These are phyloP conservation scores for Podaxis carcinomalis DNA, from an alignment of 768 basidiomycete species.

Conservation along the genomic window DNA sequence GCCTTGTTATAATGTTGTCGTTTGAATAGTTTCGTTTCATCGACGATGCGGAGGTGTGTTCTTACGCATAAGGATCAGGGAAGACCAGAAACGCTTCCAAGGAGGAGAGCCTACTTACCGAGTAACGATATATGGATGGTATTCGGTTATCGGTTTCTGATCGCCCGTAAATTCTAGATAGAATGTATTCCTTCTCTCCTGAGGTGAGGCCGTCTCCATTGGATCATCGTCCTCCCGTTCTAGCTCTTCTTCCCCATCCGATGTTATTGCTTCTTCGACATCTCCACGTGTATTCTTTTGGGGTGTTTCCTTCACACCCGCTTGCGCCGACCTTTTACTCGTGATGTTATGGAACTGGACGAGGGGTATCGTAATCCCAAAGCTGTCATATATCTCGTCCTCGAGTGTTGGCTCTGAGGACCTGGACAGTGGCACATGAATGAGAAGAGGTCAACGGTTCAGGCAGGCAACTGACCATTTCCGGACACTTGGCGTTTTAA, in stretches of 20 bases:
- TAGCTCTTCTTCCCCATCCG: constrained; percentile 13
- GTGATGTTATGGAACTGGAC: constrained; percentile 27
- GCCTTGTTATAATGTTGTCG: constrained; percentile 23
- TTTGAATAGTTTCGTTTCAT: constrained; percentile 27
- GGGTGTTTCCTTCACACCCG: not conserved
- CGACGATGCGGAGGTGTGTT: constrained; percentile 28
- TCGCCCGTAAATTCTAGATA: constrained; percentile 14
- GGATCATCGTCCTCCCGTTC: constrained; percentile 8
- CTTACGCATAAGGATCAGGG: constrained; percentile 15
- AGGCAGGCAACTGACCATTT: constrained; percentile 24
- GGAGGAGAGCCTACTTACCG: constrained; percentile 18
- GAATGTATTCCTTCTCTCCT: not conserved
- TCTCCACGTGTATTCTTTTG: not conserved
- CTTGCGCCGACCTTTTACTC: constrained; percentile 2
- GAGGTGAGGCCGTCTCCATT: not conserved
- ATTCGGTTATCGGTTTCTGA: constrained; percentile 15
- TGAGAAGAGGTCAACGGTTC: constrained; percentile 16
- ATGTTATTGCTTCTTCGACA: constrained; percentile 13
- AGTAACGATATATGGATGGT: constrained; percentile 33
- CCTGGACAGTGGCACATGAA: not conserved
- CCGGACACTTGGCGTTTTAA: constrained; percentile 15
- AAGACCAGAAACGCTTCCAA: not conserved
- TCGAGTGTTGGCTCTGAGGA: constrained; percentile 9
- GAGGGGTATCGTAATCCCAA: constrained; percentile 28
- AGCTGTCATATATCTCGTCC: constrained; percentile 29